Conservation (phyloP, 2,329 filamentous ascomycete species). For the Capronia americana region DNA sequence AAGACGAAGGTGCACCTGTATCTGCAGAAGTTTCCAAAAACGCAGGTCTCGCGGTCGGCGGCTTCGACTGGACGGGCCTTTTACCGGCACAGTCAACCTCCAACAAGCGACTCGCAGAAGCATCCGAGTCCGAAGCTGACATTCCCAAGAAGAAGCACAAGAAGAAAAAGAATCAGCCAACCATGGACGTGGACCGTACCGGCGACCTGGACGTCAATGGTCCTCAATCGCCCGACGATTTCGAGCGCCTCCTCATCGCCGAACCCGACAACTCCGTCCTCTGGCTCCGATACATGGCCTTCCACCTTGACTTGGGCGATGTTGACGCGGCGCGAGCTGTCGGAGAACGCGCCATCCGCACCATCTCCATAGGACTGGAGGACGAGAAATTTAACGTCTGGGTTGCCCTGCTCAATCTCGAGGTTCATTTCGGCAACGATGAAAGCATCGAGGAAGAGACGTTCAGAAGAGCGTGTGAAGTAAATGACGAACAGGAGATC, state of each 20-base stretch:
- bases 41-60: slow-evolving; percentile 70
- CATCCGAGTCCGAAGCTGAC: slow-evolving; percentile 61
- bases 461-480: slow-evolving; percentile 91
- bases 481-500: slow-evolving; percentile 89
- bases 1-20: slow-evolving; percentile 45
- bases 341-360: slow-evolving; percentile 86
- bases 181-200: slow-evolving; percentile 85
- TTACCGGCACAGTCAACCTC: slow-evolving; percentile 10
- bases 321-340: slow-evolving; percentile 85
- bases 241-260: slow-evolving; percentile 88
- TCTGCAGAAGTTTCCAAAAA: neutral
- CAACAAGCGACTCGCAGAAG: slow-evolving; percentile 54
- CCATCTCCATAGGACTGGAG: slow-evolving; percentile 89
- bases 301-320: slow-evolving; percentile 91
- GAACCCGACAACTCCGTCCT: slow-evolving; percentile 91
- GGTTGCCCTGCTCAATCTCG: slow-evolving; percentile 92
- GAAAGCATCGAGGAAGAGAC: slow-evolving; percentile 82
- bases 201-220: slow-evolving; percentile 89
- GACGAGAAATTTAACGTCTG: slow-evolving; percentile 94
- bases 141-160: slow-evolving; percentile 63
- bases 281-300: slow-evolving; percentile 99
- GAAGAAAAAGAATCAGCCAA: slow-evolving; percentile 75
- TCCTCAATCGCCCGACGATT: slow-evolving; percentile 88
- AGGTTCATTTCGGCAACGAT: slow-evolving; percentile 86
- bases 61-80: slow-evolving; percentile 85